A percentile compares a stretch with the other conserved stretches of the same genome.
Conservation (phyloP, 2,329 filamentous ascomycete species). For the Fusarium hainanense region DNA sequence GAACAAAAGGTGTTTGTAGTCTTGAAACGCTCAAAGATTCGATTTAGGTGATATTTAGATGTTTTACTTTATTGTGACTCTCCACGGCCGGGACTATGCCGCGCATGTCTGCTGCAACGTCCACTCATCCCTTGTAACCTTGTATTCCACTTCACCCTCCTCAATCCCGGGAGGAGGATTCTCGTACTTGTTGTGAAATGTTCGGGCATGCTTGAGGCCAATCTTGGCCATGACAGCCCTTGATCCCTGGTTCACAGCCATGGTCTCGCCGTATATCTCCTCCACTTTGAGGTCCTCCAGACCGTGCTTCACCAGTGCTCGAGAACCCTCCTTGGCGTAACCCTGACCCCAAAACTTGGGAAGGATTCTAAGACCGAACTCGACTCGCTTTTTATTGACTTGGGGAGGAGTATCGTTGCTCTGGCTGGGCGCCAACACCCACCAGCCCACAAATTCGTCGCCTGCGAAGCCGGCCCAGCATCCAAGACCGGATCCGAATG, state of each 20-base stretch:
- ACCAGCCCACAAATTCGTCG: constrained; percentile 49
- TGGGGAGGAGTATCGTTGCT: constrained; percentile 23
- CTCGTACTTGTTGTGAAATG: constrained; percentile 44
- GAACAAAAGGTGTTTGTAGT: background rate
- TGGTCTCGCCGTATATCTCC: constrained; percentile 46
- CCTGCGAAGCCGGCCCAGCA: constrained; percentile 38
- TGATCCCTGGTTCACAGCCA: constrained; percentile 48
- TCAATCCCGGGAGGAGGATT: constrained; percentile 42
- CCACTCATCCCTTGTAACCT: constrained; percentile 40
- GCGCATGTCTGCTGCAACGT: constrained; percentile 12
- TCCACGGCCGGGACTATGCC: background rate
- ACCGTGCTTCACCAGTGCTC: constrained; percentile 45
- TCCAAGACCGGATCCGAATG: constrained; percentile 34
- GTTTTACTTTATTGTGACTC: background rate
- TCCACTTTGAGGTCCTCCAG: constrained; percentile 44
- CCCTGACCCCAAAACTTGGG: constrained; percentile 48
- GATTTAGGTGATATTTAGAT: background rate
- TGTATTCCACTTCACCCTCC: constrained; percentile 45
- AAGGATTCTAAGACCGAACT: constrained; percentile 46
- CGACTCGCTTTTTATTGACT: constrained; percentile 28
- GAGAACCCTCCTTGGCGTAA: constrained; percentile 48
- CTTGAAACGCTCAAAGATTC: background rate
- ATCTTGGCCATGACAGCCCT: constrained; percentile 37
- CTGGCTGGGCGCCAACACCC: constrained; percentile 44
- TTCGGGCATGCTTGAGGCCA: constrained; percentile 38